Base-by-base conservation (phyloP, 768 basidiomycete genomes). In the Cystofilobasidium ferigula region DNA sequence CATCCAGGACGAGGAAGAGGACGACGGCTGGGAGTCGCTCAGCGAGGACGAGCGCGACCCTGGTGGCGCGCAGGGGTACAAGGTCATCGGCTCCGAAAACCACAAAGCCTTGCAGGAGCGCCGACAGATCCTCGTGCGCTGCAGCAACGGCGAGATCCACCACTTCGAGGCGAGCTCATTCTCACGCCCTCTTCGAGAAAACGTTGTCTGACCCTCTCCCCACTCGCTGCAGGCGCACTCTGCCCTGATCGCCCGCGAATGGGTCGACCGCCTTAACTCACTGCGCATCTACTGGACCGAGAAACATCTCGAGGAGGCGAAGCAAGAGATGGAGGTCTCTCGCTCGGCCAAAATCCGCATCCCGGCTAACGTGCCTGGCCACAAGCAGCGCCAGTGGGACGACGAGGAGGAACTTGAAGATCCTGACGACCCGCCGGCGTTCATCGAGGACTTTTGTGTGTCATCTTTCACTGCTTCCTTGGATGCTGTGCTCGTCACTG, bases 181-280 rank as follows among this genome's bases (percentile, higher is more conserved):
- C n/a, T 62, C 20, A 68, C 18, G 32, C 14, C 40, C 20, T 16
- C 9, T 61, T 26, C 18, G 20, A 22, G 18, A 9, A 13, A 13
- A 28, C 20, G 7, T 32, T 5, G 48, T 9, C 51, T 4, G 3
- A 22, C 28, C 10, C 18, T 30, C 16, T 30, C 54, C 20, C 28
- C 4, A 56, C 40, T 42, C 26, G 43, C 40, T 58, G 51, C 58
- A 67, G 62, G 92, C 88, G 80, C 84, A 42, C 78, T 86, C 78
- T 84, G 78, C 82, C 62, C 77, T 73, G 36, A 79, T 85, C 53
- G 87, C 88, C 0, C 73, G 85, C 58, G 91, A 97, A 72, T 97
- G 93, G 94, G 84, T 95, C 57, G 81, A 83, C 58, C 81, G 85
- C 45, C 58, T 66, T 22, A 66, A 61, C 51, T 57, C 58, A 1